A percentile compares a stretch with the other conserved stretches of the same genome.
Evolutionary conservation across 2,329 filamentous ascomycete species (phyloP).

Genomic region (Alternaria gaisen): DNA sequence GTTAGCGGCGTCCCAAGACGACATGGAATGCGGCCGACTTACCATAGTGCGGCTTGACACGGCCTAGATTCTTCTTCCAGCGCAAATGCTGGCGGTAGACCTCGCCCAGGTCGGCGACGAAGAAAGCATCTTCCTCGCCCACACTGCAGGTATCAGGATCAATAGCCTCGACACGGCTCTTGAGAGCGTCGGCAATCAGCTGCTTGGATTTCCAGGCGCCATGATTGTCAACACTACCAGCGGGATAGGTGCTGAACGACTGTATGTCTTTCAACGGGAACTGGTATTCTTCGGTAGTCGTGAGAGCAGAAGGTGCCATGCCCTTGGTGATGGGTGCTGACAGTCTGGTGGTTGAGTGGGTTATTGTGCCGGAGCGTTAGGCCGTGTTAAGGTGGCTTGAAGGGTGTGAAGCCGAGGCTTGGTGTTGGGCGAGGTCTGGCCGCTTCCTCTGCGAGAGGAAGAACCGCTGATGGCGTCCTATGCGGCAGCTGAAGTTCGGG

Average conservation of each 20-base stretch:
- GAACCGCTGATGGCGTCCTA: conserved; percentile 97
- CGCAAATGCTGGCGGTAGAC: conserved; percentile 98
- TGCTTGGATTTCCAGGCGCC: conserved; percentile 70
- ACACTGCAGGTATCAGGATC: conserved; percentile 88
- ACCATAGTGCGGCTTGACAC: conserved; percentile 97
- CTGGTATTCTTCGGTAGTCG: conserved; percentile 55
- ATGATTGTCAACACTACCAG: conserved; percentile 56
- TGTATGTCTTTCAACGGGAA: conserved; percentile 51
- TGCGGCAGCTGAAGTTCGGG: conserved; percentile 94
- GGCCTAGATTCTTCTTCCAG: conserved; percentile 93
- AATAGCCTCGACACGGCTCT: conserved; percentile 82
- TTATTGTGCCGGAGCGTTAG: conserved; percentile 32
- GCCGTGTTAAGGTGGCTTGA: conserved; percentile 89
- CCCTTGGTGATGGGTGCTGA: conserved; percentile 57
- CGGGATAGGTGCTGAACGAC: conserved; percentile 38
- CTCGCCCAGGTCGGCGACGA: conserved; percentile 96
- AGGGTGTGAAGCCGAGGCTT: conserved; percentile 88
- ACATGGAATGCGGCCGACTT: conserved; percentile 46
- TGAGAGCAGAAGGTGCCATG: conserved; percentile 76
- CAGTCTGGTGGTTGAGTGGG: conserved; percentile 23
- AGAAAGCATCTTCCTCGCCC: conserved; percentile 97
- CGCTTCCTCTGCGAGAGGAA: conserved; percentile 99
- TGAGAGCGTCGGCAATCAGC: conserved; percentile 86
- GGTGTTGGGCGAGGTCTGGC: conserved; percentile 91
- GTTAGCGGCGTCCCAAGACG: conserved; percentile 32